Evolutionary conservation across 1,284 basidiomycete genomes (phyloP), one percentile per base, ranked within the genome.

Genomic region (Rhodotorula sp.): DNA sequence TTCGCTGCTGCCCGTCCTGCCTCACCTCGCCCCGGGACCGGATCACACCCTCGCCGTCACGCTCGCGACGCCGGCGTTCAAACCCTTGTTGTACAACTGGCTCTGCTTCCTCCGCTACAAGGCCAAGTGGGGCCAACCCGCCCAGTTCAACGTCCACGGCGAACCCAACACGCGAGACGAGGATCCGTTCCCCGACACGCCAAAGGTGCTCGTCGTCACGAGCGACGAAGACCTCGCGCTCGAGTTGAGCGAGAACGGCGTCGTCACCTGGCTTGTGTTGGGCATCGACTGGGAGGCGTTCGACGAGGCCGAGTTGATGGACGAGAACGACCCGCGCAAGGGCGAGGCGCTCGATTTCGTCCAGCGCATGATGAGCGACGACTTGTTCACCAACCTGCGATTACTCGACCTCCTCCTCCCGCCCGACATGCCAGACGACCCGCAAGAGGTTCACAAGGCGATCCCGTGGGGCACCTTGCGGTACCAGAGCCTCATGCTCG

Each of bases 81-180:
- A 79, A 62, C 71, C 69, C 51, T 62, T 76, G 34, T 67, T 79
- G 39, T 69, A 70, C 73, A 74, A 77, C 74, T 73, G 74, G 65
- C 72, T 78, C 56, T 74, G 76, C 70, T 76, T 75, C 65, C 61
- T 78, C 64, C 71, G 70, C 20, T 58, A 73, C 66, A 62, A 64
- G 31, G 75, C 75, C 4, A 59, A 65, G n/a, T 76, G 75, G 75
- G 75, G 67, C 1, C 52, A 64, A 23, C 52, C 47, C 15, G 39
- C 72, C 8, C 43, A 60, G 5, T 62, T 59, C 70, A 57, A 66
- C n/a, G 29, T 39, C 5, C 67, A 72, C 34, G 68, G 68, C 49
- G 62, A 76, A n/a, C 29, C n/a, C 16, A 56, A 56, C n/a, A 29
- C n/a, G 26, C 29, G 46, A 20, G 59, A 43, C n/a, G 12, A 31